Conservation (phyloP, 352 stramenopile genomes). For the Phytophthora palmivora region DNA sequence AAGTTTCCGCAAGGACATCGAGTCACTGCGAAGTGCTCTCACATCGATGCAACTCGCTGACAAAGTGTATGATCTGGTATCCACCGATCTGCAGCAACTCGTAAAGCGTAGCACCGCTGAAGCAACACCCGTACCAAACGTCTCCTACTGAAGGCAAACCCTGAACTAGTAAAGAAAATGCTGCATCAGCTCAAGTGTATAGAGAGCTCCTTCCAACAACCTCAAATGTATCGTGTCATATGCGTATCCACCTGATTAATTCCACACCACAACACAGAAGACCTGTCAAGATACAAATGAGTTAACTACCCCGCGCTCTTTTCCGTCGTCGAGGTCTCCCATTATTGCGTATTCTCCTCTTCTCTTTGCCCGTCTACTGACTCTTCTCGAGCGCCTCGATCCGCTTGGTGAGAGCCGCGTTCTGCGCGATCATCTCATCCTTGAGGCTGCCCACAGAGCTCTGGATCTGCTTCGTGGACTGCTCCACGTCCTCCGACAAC, state of each 20-base stretch:
- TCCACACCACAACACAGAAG: neutral
- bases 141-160: conserved; percentile 10
- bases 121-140: conserved; percentile 3
- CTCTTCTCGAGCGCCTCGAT: conserved; percentile 80
- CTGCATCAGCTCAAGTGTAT: conserved; percentile 13
- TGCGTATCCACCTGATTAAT: neutral
- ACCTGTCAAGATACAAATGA: conserved; percentile 18
- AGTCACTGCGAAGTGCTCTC: conserved; percentile 66
- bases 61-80: conserved; percentile 65
- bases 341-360: conserved; percentile 15
- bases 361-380: conserved; percentile 39
- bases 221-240: neutral
- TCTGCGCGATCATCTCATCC: conserved; percentile 74
- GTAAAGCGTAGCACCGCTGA: conserved; percentile 32
- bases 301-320: conserved; percentile 13
- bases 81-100: conserved; percentile 60
- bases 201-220: conserved; percentile 10
- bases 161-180: conserved; percentile 12
- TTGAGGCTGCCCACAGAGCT: conserved; percentile 66
- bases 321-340: conserved; percentile 17
- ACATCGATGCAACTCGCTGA: conserved; percentile 68
- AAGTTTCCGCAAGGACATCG: conserved; percentile 72
- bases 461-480: conserved; percentile 80
- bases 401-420: conserved; percentile 72
- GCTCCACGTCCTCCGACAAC: conserved; percentile 73